These are phyloP conservation scores for Paradendryphiella salina DNA, from an alignment of 2,329 filamentous ascomycete species.

Conservation along the genomic window DNA sequence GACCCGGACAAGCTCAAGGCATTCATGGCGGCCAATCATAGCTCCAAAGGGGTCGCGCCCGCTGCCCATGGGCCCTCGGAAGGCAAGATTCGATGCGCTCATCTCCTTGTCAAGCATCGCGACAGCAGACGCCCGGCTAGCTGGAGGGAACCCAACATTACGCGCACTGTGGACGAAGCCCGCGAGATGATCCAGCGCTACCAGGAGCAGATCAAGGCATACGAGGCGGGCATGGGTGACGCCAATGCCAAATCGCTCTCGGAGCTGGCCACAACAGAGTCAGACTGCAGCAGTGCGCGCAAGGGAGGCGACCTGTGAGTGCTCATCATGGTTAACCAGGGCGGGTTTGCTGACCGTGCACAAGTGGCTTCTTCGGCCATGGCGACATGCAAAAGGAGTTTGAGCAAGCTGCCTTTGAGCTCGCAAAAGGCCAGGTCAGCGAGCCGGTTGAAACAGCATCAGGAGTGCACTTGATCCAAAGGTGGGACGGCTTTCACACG, in stretches of 20 bases:
- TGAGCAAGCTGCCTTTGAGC: constrained; percentile 90
- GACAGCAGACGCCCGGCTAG: constrained; percentile 86
- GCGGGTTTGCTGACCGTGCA: constrained; percentile 1
- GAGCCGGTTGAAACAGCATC: constrained; percentile 88
- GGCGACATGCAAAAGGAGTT: constrained; percentile 99
- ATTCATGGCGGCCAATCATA: constrained; percentile 91
- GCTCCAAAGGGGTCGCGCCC: constrained; percentile 54
- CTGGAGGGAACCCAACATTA: constrained; percentile 91
- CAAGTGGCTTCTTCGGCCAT: constrained; percentile 82
- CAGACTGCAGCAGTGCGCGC: constrained; percentile 91
- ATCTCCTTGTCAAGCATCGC: constrained; percentile 90
- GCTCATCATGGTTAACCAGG: not conserved
- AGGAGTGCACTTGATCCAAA: constrained; percentile 92
- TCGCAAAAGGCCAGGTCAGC: constrained; percentile 86
- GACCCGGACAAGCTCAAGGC: constrained; percentile 90
- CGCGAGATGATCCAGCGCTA: constrained; percentile 73
- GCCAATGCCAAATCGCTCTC: constrained; percentile 58
- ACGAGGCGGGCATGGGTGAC: constrained; percentile 51
- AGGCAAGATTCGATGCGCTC: constrained; percentile 89
- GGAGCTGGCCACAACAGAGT: constrained; percentile 84
- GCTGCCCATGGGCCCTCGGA: constrained; percentile 49
- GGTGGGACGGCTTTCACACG: constrained; percentile 53
- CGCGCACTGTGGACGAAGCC: constrained; percentile 84
- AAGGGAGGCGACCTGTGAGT: constrained; percentile 86
- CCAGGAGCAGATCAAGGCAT: constrained; percentile 75